Conservation (phyloP, 768 basidiomycete species). For the Harrya chromipes region DNA sequence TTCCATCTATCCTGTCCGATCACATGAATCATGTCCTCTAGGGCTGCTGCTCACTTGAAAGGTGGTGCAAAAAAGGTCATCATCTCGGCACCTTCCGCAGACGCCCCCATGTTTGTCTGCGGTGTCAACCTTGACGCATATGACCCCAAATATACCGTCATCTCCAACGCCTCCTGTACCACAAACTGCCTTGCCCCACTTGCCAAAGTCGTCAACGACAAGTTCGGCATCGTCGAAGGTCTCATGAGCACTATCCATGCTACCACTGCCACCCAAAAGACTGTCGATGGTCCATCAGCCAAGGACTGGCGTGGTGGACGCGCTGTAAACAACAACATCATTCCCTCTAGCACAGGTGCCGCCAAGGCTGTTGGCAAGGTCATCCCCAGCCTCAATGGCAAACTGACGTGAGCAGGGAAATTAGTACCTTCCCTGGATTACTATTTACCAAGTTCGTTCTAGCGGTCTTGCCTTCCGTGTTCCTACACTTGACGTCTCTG, state of each 20-base stretch:
- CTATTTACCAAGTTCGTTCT: neutral
- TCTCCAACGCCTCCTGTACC: constrained; percentile 99
- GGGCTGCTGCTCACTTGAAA: constrained; percentile 90
- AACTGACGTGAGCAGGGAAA: constrained; percentile 77
- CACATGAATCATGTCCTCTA: constrained; percentile 23
- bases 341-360: constrained; percentile 97
- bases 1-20: constrained; percentile 1
- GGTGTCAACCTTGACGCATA: constrained; percentile 96
- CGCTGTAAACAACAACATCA: constrained; percentile 96
- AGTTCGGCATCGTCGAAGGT: constrained; percentile 93
- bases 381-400: constrained; percentile 94
- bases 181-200: constrained; percentile 99
- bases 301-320: constrained; percentile 99
- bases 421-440: neutral
- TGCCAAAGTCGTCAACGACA: constrained; percentile 97
- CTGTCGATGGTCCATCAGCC: constrained; percentile 89
- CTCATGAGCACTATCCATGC: constrained; percentile 99
- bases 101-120: constrained; percentile 91
- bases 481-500: constrained; percentile 94
- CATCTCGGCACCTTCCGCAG: constrained; percentile 98
- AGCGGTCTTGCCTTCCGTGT: constrained; percentile 97
- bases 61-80: constrained; percentile 99
- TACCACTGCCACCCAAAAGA: constrained; percentile 94
- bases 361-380: constrained; percentile 99
- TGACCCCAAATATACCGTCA: constrained; percentile 84